Conservation (phyloP, 2,329 filamentous ascomycete species). For the Fusarium sambucinum region DNA sequence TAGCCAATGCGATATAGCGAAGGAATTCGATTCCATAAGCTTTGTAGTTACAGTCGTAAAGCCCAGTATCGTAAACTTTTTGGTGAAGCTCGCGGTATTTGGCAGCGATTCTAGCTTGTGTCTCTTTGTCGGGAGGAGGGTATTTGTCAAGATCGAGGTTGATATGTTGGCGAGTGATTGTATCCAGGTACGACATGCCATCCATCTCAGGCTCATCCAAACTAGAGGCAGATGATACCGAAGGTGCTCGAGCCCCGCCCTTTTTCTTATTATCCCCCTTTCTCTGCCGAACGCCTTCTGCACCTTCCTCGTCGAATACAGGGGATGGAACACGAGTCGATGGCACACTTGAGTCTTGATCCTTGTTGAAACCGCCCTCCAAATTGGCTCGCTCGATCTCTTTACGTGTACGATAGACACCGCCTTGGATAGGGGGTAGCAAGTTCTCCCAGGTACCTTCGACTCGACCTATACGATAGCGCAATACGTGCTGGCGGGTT, state of each 20-base stretch:
- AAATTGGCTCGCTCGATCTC: constrained; percentile 51
- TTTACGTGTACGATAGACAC: constrained; percentile 71
- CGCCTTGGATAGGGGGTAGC: constrained; percentile 90
- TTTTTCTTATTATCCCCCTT: constrained; percentile 29
- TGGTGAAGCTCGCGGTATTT: constrained; percentile 86
- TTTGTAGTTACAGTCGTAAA: constrained; percentile 87
- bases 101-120: constrained; percentile 78
- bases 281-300: constrained; percentile 50
- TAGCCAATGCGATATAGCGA: constrained; percentile 76
- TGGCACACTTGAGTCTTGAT: constrained; percentile 57
- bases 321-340: constrained; percentile 67
- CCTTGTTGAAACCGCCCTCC: constrained; percentile 33
- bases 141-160: constrained; percentile 83
- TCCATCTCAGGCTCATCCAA: constrained; percentile 60
- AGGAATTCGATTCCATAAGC: constrained; percentile 80
- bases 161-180: constrained; percentile 79
- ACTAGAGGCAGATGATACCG: constrained; percentile 71
- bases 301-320: constrained; percentile 61
- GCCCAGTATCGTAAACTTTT: constrained; percentile 76
- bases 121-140: constrained; percentile 78
- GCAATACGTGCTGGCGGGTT: constrained; percentile 79
- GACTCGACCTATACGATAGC: constrained; percentile 85
- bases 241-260: constrained; percentile 56
- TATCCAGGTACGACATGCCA: constrained; percentile 76
- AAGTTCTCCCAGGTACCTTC: constrained; percentile 90